Conservation (phyloP, 2,329 filamentous ascomycete genomes). For the Pestalotiopsis sp. region DNA sequence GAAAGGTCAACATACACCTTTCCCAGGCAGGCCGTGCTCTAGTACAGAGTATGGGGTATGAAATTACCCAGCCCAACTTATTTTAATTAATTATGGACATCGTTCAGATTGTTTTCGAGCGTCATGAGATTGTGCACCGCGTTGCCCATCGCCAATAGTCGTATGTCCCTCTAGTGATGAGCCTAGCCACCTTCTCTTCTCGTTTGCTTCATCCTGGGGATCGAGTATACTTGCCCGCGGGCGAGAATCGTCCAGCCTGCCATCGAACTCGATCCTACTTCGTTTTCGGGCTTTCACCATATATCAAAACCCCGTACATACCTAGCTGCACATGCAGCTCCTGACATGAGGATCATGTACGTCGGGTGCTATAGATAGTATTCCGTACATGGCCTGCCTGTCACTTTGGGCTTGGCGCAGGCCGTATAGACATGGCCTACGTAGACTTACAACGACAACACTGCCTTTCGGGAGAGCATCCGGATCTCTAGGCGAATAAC, state of each 20-base stretch:
- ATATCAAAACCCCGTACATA: background rate
- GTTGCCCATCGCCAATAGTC: background rate
- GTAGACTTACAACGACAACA: background rate
- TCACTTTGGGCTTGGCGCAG: background rate
- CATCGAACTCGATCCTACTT: background rate
- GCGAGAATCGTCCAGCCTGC: background rate
- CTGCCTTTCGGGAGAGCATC: background rate
- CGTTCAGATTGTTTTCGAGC: background rate
- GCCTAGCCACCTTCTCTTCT: background rate
- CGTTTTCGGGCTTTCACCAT: background rate
- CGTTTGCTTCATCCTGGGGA: background rate
- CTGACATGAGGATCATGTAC: background rate
- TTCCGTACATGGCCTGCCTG: background rate
- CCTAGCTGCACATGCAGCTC: background rate
- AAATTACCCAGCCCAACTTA: background rate
- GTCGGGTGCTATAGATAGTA: background rate
- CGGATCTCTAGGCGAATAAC: background rate
- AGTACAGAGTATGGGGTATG: background rate
- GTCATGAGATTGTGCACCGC: background rate
- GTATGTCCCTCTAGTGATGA: background rate
- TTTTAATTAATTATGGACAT: background rate
- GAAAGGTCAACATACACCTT: background rate
- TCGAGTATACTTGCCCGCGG: background rate
- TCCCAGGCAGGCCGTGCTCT: background rate
- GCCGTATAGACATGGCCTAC: background rate